Conservation (phyloP, 495 filamentous ascomycete species). For the Oidiodendron maius region DNA sequence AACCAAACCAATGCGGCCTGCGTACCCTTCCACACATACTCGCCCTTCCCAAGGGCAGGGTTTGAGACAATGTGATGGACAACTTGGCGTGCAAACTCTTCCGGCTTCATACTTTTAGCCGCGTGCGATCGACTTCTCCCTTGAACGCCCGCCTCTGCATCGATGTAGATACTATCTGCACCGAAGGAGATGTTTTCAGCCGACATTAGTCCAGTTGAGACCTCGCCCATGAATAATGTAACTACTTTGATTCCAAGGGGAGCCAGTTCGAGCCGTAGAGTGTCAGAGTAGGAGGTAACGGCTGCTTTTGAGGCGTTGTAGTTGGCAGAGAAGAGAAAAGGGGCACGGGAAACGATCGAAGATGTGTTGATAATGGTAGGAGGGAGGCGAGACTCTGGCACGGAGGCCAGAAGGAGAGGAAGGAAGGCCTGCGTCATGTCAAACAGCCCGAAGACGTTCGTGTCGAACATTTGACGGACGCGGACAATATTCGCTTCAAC, state of each 20-base stretch:
- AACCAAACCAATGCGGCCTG: conserved; percentile 1
- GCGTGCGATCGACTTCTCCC: conserved; percentile 3
- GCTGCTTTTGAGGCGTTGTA: conserved; percentile 6
- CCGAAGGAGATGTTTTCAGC: conserved; percentile 1
- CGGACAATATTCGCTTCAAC: background rate
- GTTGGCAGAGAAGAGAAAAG: conserved; percentile 6
- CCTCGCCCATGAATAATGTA: conserved; percentile 49
- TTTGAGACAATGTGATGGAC: background rate
- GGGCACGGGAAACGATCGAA: background rate
- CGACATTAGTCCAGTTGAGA: conserved; percentile 6
- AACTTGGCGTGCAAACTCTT: conserved; percentile 7
- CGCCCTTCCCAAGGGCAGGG: conserved; percentile 2
- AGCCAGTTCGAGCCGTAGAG: conserved; percentile 9
- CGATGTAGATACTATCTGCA: background rate
- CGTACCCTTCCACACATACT: conserved; percentile 5
- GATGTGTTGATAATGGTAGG: conserved; percentile 6
- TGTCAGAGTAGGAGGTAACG: conserved; percentile 1
- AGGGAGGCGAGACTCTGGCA: background rate
- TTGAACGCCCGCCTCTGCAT: background rate
- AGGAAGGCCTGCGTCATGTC: conserved; percentile 34
- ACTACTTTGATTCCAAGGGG: conserved; percentile 39
- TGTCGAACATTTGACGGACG: conserved; percentile 30
- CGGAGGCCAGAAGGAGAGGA: conserved; percentile 33
- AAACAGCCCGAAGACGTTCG: conserved; percentile 35
- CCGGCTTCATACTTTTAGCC: conserved; percentile 1